Base-by-base conservation (phyloP, 345 rosid genomes). In the Citrus medica region DNA sequence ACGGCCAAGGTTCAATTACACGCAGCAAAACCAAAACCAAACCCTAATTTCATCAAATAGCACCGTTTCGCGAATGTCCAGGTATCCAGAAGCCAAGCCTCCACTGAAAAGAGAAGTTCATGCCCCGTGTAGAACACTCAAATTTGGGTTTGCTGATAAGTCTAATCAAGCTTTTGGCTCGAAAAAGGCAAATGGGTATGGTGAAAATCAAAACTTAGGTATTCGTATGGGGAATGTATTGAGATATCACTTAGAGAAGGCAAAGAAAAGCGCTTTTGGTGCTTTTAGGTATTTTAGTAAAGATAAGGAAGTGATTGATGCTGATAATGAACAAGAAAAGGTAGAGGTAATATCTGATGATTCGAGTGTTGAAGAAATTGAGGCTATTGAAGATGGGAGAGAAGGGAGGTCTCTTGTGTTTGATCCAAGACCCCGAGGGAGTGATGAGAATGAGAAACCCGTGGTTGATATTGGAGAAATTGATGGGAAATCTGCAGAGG, bases 101-200 rank as follows among this genome's bases (percentile, higher is more conserved):
- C 90, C 86, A 9, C 84, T 90, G 66, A 76, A 76, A 58, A 85
- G 98, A 33, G 85, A 90, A 71, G 88, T 92, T 38, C 98, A 92
- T 77, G 99, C 96, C 5, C 99, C 99, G 40, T 90, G 92, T 38
- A 87, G 98, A 82, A 51, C 32, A 9, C 80, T 55, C 56, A 92
- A 90, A 78, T 93, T 86, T 61, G 90, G 93, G 69, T 71, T 82
- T 7, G 30, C 53, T 5, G 79, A 82, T 33, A 69, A 69, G 75
- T 24, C 67, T 6, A 27, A 13, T 7, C 75, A 53, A 71, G 79
- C 60, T 7, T 78, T 76, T 4, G 83, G 71, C 81, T 19, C 82
- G 0, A 77, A 63, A 77, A 42, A 4, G 16, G 66, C 81, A 24
- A 63, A 77, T 5, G 83, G 73, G 42, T 70, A 13, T 55, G 30